These are phyloP conservation scores for Populus hybrid DNA, from an alignment of 441 rosid genomes.

Conservation along the genomic window DNA sequence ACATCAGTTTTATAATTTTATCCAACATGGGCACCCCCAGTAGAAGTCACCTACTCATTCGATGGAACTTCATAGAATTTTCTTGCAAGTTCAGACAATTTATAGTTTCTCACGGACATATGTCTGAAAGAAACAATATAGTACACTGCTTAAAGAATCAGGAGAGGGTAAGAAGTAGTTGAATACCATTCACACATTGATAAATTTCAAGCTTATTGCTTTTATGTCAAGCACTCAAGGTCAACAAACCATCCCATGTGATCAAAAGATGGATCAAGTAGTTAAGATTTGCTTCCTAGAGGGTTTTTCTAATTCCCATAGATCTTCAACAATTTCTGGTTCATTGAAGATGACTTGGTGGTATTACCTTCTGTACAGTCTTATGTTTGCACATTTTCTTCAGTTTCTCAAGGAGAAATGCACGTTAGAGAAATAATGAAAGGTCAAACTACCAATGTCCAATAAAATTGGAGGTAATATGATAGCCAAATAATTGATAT, in stretches of 20 bases:
- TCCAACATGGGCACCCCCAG: not conserved
- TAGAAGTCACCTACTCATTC: not conserved
- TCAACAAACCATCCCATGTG: not conserved
- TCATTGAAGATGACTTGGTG: not conserved
- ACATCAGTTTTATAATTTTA: not conserved
- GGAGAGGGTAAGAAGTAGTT: not conserved
- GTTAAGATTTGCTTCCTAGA: not conserved
- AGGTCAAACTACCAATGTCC: not conserved
- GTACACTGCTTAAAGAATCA: not conserved
- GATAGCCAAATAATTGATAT: not conserved
- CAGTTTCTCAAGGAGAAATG: not conserved
- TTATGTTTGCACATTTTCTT: not conserved
- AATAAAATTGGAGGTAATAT: not conserved
- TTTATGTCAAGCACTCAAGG: not conserved
- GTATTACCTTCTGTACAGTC: not conserved
- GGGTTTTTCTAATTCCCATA: not conserved
- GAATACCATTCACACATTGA: not conserved
- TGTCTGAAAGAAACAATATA: too few relatives aligned
- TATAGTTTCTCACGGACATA: not conserved
- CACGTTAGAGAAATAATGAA: not conserved
- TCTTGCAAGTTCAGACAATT: not conserved
- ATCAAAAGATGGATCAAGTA: not conserved
- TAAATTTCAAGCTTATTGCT: not conserved
- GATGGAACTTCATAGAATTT: not conserved
- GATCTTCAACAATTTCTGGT: not conserved